These are phyloP conservation scores for Tolypocladium sp. DNA, from an alignment of 2,329 filamentous ascomycete genomes.

Conservation along the genomic window DNA sequence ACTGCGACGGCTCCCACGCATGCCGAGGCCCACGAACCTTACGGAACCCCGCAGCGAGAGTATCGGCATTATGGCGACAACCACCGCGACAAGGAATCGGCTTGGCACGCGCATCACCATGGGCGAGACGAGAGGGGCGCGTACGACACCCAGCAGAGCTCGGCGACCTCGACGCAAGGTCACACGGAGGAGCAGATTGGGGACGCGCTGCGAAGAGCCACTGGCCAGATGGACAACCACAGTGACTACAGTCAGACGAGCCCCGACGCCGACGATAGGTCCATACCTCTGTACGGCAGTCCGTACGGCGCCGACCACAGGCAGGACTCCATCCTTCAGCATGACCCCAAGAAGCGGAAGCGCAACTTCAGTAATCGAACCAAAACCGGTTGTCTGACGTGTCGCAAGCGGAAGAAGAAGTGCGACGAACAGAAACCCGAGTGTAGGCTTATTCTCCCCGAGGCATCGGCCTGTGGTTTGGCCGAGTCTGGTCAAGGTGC, in stretches of 20 bases:
- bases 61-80: slow-evolving; percentile 37
- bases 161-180: slow-evolving; percentile 32
- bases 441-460: slow-evolving; percentile 50
- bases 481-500: slow-evolving; percentile 1
- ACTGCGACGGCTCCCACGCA: slow-evolving; percentile 17
- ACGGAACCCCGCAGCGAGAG: slow-evolving; percentile 33
- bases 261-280: slow-evolving; percentile 42
- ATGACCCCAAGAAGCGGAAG: slow-evolving; percentile 61
- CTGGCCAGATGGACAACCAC: slow-evolving; percentile 35
- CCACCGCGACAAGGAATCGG: slow-evolving; percentile 33
- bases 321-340: slow-evolving; percentile 41
- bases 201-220: slow-evolving; percentile 34
- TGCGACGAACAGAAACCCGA: slow-evolving; percentile 90
- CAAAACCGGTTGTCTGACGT: slow-evolving; percentile 92
- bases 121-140: slow-evolving; percentile 36
- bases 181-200: slow-evolving; percentile 41
- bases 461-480: neutral
- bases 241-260: slow-evolving; percentile 44
- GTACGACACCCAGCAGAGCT: slow-evolving; percentile 37
- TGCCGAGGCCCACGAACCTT: slow-evolving; percentile 31
- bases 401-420: slow-evolving; percentile 90
- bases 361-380: slow-evolving; percentile 89
- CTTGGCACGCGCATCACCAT: slow-evolving; percentile 39
- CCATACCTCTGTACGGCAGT: slow-evolving; percentile 28
- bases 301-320: slow-evolving; percentile 39